Evolutionary conservation across 257 asterid species (phyloP).

Genomic region (Ilex aquifolium): DNA sequence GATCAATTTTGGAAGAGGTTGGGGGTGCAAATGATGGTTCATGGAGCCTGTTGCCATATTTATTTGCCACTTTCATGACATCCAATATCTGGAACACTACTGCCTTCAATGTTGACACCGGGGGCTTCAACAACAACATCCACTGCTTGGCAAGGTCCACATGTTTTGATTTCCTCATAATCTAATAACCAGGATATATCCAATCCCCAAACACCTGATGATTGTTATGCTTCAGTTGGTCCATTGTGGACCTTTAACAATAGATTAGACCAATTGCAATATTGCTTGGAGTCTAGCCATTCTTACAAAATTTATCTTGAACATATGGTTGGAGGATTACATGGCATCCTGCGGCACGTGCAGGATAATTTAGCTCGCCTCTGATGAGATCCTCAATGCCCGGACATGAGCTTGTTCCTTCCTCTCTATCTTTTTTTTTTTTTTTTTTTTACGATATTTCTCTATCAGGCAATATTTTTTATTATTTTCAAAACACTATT

Average conservation of each 20-base stretch:
- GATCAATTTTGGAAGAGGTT: constrained; percentile 80
- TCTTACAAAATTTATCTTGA: background rate
- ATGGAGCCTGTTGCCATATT: constrained; percentile 89
- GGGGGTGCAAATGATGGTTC: constrained; percentile 94
- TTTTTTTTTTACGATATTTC: too few relatives aligned
- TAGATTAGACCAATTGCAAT: too few relatives aligned
- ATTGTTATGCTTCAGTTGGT: too few relatives aligned
- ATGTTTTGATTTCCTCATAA: constrained; percentile 1
- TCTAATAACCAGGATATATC: too few relatives aligned
- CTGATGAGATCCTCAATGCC: background rate
- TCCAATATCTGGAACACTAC: constrained; percentile 80
- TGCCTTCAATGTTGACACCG: constrained; percentile 84
- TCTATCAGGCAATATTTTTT: too few relatives aligned
- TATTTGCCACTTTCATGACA: constrained; percentile 85
- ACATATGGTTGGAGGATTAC: background rate
- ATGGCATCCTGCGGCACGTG: background rate
- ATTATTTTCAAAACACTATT: too few relatives aligned
- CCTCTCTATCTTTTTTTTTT: background rate
- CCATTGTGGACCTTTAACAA: too few relatives aligned
- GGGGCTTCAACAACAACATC: constrained; percentile 91
- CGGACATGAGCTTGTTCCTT: background rate
- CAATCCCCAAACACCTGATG: too few relatives aligned
- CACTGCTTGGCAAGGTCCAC: constrained; percentile 85
- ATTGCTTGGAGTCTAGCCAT: background rate
- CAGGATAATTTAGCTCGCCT: background rate